Conservation (phyloP, 2,329 filamentous ascomycete genomes). For the Gremmenia infestans region DNA sequence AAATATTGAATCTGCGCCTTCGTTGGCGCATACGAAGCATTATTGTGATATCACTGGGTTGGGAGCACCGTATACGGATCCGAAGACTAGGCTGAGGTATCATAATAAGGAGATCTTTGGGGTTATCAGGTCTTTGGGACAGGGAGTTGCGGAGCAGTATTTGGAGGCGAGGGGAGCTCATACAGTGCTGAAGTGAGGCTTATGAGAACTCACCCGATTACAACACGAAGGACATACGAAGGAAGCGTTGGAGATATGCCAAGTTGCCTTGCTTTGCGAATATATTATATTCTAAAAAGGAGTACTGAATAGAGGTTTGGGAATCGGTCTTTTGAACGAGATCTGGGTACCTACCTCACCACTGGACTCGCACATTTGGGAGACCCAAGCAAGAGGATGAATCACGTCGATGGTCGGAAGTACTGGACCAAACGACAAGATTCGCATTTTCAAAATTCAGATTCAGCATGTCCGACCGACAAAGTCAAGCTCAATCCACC, state of each 20-base stretch:
- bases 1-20: constrained; percentile 93
- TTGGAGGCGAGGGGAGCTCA: constrained; percentile 87
- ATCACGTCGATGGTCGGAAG: not conserved
- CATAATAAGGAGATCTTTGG: constrained; percentile 90
- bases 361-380: not conserved
- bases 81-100: constrained; percentile 89
- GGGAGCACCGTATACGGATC: constrained; percentile 86
- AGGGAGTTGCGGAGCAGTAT: constrained; percentile 81
- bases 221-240: not conserved
- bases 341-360: not conserved
- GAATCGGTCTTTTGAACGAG: not conserved
- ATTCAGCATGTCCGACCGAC: constrained; percentile 37
- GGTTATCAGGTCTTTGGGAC: constrained; percentile 73
- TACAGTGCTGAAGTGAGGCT: constrained; percentile 53
- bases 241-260: not conserved
- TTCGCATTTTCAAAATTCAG: not conserved
- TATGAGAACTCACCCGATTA: not conserved
- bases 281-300: not conserved
- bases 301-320: not conserved
- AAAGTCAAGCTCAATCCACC: constrained; percentile 96
- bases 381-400: not conserved
- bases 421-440: not conserved
- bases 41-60: constrained; percentile 97
- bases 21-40: constrained; percentile 74
- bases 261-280: not conserved